Percentiles rank a stretch among this genome's conserved stretches.
phyloP scores from a whole-genome alignment of 345 rosid species.

The Gossypium arboreum region DNA sequence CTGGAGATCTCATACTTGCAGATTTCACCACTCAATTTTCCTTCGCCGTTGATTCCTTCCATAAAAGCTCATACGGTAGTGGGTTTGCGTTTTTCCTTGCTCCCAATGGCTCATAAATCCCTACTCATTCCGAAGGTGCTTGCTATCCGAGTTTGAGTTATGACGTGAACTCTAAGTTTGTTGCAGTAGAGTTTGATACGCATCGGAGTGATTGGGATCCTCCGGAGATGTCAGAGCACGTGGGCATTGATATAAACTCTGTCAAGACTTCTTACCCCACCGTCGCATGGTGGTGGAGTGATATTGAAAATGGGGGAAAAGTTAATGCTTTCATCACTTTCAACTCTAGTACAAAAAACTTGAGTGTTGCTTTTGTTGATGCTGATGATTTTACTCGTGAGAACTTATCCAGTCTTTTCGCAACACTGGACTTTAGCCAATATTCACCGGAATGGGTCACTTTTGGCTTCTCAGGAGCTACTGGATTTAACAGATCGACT shows the following conservation, averaged over 20 bases:
- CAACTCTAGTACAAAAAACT: conserved; percentile 32
- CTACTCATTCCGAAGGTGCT: conserved; percentile 30
- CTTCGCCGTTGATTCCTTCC: conserved; percentile 23
- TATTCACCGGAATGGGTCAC: conserved; percentile 40
- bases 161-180: conserved; percentile 15
- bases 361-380: conserved; percentile 35
- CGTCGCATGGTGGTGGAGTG: background rate
- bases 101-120: conserved; percentile 22
- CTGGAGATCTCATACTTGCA: background rate
- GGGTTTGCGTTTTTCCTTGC: conserved; percentile 45
- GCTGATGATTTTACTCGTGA: conserved; percentile 14
- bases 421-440: conserved; percentile 34
- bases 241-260: conserved; percentile 38
- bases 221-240: conserved; percentile 11
- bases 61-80: background rate
- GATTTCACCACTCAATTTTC: conserved; percentile 39
- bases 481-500: background rate
- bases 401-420: conserved; percentile 28
- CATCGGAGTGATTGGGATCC: conserved; percentile 19
- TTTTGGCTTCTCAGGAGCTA: conserved; percentile 44
- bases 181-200: conserved; percentile 40
- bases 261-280: background rate
- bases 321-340: conserved; percentile 28
- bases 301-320: background rate
- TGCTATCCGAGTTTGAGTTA: background rate